A percentile compares a stretch with the other conserved stretches of the same genome.
Conservation (phyloP, 768 basidiomycete species). For the Podaxis sp. region DNA sequence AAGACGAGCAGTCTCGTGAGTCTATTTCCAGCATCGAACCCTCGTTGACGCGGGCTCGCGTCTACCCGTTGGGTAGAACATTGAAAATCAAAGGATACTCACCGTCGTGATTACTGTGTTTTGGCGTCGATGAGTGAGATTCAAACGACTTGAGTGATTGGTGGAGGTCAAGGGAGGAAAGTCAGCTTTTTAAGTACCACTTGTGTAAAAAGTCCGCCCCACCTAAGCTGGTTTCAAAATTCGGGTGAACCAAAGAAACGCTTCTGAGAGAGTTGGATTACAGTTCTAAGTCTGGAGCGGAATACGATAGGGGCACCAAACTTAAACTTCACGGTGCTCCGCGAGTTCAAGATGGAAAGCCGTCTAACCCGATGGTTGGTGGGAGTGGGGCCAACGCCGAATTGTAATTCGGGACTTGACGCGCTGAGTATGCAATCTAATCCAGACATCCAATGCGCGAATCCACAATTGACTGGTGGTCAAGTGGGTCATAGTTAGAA, state of each 20-base stretch:
- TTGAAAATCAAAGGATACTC: not conserved
- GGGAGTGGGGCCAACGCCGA: not conserved
- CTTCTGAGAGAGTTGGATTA: not conserved
- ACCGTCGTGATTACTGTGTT: not conserved
- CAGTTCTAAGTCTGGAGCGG: not conserved
- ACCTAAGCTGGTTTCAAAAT: not conserved
- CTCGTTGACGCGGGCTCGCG: not conserved
- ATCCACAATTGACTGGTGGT: not conserved
- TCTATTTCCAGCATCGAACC: not conserved
- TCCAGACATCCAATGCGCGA: not conserved
- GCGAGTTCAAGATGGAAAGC: not conserved
- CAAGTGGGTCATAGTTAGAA: not conserved
- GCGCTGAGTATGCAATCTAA: not conserved
- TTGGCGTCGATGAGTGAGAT: not conserved
- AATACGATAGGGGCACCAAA: not conserved
- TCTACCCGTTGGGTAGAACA: not conserved
- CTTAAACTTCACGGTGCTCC: not conserved
- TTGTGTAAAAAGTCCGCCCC: not conserved
- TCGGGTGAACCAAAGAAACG: not conserved
- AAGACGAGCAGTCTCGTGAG: not conserved
- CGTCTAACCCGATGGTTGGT: not conserved
- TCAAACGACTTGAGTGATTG: not conserved
- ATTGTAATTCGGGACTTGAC: too few relatives aligned
- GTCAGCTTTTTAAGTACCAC: not conserved
- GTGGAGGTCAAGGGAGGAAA: not conserved